These are phyloP conservation scores for Sphagnum contortum DNA, from an alignment of 225 moss, liverwort and hornwort species.

Conservation along the genomic window DNA sequence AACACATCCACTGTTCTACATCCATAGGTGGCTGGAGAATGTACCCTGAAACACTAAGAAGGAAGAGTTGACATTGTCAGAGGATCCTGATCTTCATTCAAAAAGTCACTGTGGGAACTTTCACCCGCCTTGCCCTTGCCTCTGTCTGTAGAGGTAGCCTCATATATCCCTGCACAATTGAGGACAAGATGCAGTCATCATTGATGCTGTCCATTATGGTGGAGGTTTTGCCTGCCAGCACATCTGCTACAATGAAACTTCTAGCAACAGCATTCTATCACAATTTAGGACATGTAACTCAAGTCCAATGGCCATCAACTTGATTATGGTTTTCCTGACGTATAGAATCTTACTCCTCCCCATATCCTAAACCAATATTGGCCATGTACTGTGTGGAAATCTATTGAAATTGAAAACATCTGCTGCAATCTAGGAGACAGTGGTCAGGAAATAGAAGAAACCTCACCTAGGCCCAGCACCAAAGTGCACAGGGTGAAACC, in stretches of 20 bases:
- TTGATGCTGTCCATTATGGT: neutral
- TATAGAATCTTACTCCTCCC: too few relatives aligned
- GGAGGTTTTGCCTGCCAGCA: neutral
- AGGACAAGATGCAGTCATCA: neutral
- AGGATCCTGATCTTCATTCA: slow-evolving; percentile 72
- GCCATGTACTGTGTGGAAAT: too few relatives aligned
- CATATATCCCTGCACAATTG: slow-evolving; percentile 63
- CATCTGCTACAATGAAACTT: too few relatives aligned
- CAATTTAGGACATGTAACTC: too few relatives aligned
- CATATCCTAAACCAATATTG: too few relatives aligned
- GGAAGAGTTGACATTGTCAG: slow-evolving; percentile 70
- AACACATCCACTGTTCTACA: too few relatives aligned
- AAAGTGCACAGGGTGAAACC: slow-evolving; percentile 77
- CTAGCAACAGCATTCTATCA: too few relatives aligned
- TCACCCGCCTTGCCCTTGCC: slow-evolving; percentile 46
- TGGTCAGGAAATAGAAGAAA: neutral
- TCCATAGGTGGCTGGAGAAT: too few relatives aligned
- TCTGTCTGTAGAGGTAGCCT: slow-evolving; percentile 67
- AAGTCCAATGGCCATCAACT: too few relatives aligned
- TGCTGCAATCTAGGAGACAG: neutral
- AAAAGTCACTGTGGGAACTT: slow-evolving; percentile 40
- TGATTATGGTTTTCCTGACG: too few relatives aligned
- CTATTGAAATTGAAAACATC: too few relatives aligned
- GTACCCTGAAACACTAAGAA: slow-evolving; percentile 25
- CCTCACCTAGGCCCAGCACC: slow-evolving; percentile 79